Evolutionary conservation across 352 stramenopile species (phyloP).

Genomic region (Peronospora farinosa): DNA sequence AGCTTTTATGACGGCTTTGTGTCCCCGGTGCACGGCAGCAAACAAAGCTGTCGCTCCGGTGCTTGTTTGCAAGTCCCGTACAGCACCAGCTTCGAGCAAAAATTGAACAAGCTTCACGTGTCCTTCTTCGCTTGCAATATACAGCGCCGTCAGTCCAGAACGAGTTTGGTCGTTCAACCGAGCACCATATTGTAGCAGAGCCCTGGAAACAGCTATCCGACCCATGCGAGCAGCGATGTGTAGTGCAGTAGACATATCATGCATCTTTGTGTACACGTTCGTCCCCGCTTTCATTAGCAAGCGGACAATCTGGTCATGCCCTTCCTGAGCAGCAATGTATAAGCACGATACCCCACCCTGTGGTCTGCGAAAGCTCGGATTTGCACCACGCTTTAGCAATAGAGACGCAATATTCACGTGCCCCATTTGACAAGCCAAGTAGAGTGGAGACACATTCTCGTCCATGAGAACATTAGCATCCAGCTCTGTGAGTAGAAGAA

Average conservation of each 20-base stretch:
- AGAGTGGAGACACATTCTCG: conserved; percentile 72
- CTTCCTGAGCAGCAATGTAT: conserved; percentile 77
- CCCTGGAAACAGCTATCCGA: conserved; percentile 41
- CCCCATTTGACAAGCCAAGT: conserved; percentile 81
- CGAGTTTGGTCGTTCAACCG: conserved; percentile 66
- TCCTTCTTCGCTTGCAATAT: conserved; percentile 83
- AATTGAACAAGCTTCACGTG: conserved; percentile 57
- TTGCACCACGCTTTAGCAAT: conserved; percentile 47
- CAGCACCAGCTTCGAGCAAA: conserved; percentile 36
- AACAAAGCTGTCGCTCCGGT: conserved; percentile 73
- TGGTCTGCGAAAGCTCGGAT: conserved; percentile 59
- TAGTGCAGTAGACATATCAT: conserved; percentile 69
- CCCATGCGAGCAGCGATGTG: conserved; percentile 80
- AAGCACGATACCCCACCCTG: conserved; percentile 64
- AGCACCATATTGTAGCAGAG: conserved; percentile 49
- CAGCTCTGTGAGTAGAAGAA: conserved; percentile 47
- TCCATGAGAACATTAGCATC: conserved; percentile 73
- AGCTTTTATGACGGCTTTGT: conserved; percentile 43
- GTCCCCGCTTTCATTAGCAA: conserved; percentile 42
- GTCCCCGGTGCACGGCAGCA: conserved; percentile 67
- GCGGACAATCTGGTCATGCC: conserved; percentile 56
- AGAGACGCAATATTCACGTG: conserved; percentile 54
- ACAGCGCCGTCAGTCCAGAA: conserved; percentile 70
- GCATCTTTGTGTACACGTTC: conserved; percentile 63
- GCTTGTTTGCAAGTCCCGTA: conserved; percentile 38